Conservation (phyloP, 148 eudicot species). For the Silene latifolia region DNA sequence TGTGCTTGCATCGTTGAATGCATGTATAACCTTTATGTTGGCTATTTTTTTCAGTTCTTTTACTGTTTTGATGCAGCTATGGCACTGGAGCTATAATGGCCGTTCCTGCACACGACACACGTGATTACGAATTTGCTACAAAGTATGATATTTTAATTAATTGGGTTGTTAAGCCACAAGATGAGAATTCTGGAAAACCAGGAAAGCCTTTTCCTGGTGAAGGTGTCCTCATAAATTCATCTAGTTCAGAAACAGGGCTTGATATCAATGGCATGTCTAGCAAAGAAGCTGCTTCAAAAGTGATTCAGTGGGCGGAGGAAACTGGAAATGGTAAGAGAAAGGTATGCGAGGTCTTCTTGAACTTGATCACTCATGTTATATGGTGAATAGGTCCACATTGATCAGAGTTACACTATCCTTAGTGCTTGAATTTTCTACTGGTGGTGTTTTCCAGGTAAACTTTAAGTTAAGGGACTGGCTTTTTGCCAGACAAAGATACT, state of each 20-base stretch:
- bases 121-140: conserved; percentile 88
- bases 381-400: not conserved
- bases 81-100: conserved; percentile 99
- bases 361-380: conserved; percentile 3
- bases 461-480: conserved; percentile 97
- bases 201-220: conserved; percentile 58
- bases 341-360: conserved; percentile 33
- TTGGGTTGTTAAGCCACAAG: conserved; percentile 68
- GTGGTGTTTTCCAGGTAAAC: conserved; percentile 54
- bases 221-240: conserved; percentile 70
- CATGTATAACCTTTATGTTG: conserved; percentile 8
- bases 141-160: conserved; percentile 63
- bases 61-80: conserved; percentile 50
- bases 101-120: conserved; percentile 93
- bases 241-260: conserved; percentile 62
- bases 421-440: not conserved
- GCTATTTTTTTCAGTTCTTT: not conserved
- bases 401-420: conserved; percentile 7
- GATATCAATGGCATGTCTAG: conserved; percentile 73
- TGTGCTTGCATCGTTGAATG: not conserved
- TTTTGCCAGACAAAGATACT: conserved; percentile 95
- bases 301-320: conserved; percentile 78
- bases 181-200: conserved; percentile 32
- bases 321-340: conserved; percentile 78
- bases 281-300: conserved; percentile 69